Conservation (phyloP, 208 protist species). For the Sergeia podlipaevii region DNA sequence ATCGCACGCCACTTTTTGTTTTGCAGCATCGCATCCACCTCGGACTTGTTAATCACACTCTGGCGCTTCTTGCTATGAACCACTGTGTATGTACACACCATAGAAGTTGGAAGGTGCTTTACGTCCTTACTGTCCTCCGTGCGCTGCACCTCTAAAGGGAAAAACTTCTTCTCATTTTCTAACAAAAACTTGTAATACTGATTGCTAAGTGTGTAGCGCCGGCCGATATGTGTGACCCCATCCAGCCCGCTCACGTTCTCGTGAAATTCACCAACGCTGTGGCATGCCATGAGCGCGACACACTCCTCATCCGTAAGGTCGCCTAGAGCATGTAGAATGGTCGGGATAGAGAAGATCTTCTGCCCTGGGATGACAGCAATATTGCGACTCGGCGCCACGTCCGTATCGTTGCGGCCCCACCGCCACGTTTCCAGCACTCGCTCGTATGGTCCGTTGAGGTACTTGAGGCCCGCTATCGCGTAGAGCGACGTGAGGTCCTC, state of each 20-base stretch:
- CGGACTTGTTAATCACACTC: conserved; percentile 57
- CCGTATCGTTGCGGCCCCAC: conserved; percentile 83
- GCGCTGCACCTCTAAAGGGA: conserved; percentile 43
- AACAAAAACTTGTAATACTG: conserved; percentile 77
- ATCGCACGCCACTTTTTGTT: conserved; percentile 50
- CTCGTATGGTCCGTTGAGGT: conserved; percentile 59
- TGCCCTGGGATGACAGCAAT: conserved; percentile 18
- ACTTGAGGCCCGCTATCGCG: conserved; percentile 70
- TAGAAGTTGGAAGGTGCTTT: conserved; percentile 39
- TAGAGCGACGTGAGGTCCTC: conserved; percentile 68
- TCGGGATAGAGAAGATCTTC: conserved; percentile 35
- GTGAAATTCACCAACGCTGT: conserved; percentile 86
- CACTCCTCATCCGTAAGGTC: conserved; percentile 75
- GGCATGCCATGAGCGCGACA: conserved; percentile 78
- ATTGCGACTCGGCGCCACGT: conserved; percentile 46
- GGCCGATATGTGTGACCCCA: conserved; percentile 57
- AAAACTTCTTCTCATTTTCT: conserved; percentile 55
- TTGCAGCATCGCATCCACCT: conserved; percentile 55
- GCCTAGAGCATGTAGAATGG: conserved; percentile 57
- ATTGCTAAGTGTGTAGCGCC: conserved; percentile 68
- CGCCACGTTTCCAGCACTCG: conserved; percentile 45
- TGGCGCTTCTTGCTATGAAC: conserved; percentile 22
- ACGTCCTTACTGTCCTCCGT: conserved; percentile 75
- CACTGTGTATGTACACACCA: conserved; percentile 43
- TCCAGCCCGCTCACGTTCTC: conserved; percentile 78